Conservation (phyloP, 1,284 basidiomycete genomes). For the Grifola frondosa region DNA sequence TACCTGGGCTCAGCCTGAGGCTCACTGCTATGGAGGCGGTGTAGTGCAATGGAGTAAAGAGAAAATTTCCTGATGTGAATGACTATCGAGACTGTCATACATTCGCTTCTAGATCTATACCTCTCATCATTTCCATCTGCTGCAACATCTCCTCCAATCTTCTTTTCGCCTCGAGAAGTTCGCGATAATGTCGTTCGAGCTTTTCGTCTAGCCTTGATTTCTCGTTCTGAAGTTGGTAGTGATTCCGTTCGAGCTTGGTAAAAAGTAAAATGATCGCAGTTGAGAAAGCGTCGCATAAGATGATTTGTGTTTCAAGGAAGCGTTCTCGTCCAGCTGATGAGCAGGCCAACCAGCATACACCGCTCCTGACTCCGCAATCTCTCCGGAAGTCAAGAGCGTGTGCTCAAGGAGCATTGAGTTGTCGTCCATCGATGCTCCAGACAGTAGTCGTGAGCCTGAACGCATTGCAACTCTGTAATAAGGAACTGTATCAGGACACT, state of each 20-base stretch:
- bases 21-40: too few species aligned
- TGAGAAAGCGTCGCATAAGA: conserved; percentile 10
- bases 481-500: background rate
- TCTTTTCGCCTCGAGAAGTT: conserved; percentile 14
- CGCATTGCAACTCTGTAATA: conserved; percentile 26
- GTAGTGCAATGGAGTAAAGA: too few species aligned
- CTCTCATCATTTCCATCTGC: conserved; percentile 10
- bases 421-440: conserved; percentile 50
- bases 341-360: conserved; percentile 48
- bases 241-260: conserved; percentile 15
- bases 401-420: conserved; percentile 48
- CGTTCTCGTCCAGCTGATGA: conserved; percentile 15
- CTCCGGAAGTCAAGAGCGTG: conserved; percentile 46
- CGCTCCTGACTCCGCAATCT: conserved; percentile 41
- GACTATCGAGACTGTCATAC: too few species aligned
- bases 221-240: conserved; percentile 15
- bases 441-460: conserved; percentile 47
- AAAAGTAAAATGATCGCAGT: conserved; percentile 14
- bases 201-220: conserved; percentile 13
- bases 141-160: conserved; percentile 15
- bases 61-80: too few species aligned
- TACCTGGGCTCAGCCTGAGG: too few species aligned
- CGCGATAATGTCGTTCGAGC: conserved; percentile 13
- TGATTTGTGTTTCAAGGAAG: conserved; percentile 9
- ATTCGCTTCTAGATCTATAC: too few species aligned